Percentiles rank a stretch among this genome's conserved stretches.
These are phyloP conservation scores for Aspergillus leporis DNA, from an alignment of 495 filamentous ascomycete species.

Conservation along the genomic window DNA sequence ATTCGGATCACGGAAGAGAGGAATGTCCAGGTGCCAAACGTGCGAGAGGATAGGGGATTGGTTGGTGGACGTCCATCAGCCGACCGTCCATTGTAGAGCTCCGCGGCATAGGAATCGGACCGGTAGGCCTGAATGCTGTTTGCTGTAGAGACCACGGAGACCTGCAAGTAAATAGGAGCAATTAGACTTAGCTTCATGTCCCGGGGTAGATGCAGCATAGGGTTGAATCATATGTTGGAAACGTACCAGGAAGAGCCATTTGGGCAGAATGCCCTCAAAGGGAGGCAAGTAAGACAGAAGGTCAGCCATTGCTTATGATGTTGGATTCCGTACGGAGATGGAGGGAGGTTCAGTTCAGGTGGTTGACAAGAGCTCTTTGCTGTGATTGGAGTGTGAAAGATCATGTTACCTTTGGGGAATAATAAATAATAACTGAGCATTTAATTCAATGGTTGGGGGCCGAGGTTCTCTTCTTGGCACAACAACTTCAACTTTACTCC, in stretches of 20 bases:
- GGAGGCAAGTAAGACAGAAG: conserved; percentile 49
- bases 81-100: conserved; percentile 66
- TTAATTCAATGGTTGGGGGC: conserved; percentile 18
- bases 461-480: conserved; percentile 26
- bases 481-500: conserved; percentile 4
- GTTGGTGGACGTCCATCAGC: conserved; percentile 47
- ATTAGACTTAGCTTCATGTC: background rate
- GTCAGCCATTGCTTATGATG: conserved; percentile 27
- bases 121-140: conserved; percentile 82
- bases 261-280: conserved; percentile 60
- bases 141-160: conserved; percentile 72
- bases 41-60: conserved; percentile 68
- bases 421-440: too few relatives aligned
- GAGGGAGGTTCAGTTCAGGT: background rate
- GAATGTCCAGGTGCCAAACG: conserved; percentile 92
- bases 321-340: background rate
- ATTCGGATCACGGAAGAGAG: conserved; percentile 72
- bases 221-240: conserved; percentile 3
- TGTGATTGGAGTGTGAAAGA: background rate
- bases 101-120: conserved; percentile 69
- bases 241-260: conserved; percentile 66
- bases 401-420: conserved; percentile 5
- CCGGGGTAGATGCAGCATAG: background rate
- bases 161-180: conserved; percentile 40
- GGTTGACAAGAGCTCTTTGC: conserved; percentile 12